Evolutionary conservation across 345 rosid species (phyloP).

Genomic region (Eucalyptus cladocalyx): DNA sequence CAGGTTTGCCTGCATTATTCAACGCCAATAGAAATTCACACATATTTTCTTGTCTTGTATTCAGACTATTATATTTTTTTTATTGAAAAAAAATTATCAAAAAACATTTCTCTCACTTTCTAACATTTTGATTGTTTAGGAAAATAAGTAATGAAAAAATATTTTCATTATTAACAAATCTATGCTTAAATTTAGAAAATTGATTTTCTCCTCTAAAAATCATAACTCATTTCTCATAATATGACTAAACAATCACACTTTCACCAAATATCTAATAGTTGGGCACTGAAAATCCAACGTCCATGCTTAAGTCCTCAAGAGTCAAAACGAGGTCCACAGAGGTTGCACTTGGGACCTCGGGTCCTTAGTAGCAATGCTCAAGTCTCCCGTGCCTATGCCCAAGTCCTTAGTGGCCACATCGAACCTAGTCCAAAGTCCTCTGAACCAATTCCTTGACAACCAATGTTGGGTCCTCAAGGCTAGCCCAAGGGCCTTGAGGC

Average conservation of each 20-base stretch:
- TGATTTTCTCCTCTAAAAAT: not conserved
- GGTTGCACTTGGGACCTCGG: not conserved
- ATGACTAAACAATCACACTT: not conserved
- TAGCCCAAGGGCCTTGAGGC: not conserved
- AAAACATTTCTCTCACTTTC: no score
- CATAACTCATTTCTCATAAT: no score
- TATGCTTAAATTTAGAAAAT: no score
- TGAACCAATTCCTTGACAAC: not conserved
- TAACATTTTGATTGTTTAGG: no score
- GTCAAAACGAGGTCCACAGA: fast-evolving
- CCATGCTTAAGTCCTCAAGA: fast-evolving
- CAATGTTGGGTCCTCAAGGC: not conserved
- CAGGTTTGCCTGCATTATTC: not conserved
- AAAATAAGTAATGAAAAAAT: no score
- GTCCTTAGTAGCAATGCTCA: not conserved
- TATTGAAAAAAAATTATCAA: not conserved
- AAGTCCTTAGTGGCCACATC: not conserved
- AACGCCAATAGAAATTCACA: not conserved
- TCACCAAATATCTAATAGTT: not conserved
- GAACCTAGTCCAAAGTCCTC: not conserved
- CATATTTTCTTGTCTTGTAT: not conserved
- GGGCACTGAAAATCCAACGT: fast-evolving
- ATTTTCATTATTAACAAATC: no score
- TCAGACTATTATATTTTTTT: not conserved
- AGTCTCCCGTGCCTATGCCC: fast-evolving